Percentiles rank a stretch among this genome's conserved stretches.
Evolutionary conservation across 768 basidiomycete genomes (phyloP).

Genomic region (Boletus subcaerulescens): DNA sequence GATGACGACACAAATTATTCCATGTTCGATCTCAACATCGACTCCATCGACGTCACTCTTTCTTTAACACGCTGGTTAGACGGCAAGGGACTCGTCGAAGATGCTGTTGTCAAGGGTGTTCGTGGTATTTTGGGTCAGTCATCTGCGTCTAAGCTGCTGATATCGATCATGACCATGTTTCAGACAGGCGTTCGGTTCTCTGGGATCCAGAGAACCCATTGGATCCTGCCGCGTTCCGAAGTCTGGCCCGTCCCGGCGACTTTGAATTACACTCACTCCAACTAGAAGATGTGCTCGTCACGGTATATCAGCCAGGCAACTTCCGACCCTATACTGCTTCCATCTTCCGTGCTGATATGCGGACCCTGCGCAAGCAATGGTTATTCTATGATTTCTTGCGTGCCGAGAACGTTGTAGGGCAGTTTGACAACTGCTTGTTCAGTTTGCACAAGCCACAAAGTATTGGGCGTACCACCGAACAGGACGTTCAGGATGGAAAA

Average conservation of each 20-base stretch:
- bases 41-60: conserved; percentile 92
- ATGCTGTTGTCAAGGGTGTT: conserved; percentile 91
- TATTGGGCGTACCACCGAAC: conserved; percentile 86
- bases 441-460: conserved; percentile 96
- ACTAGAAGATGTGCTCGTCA: conserved; percentile 90
- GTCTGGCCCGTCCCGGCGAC: conserved; percentile 70
- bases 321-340: conserved; percentile 92
- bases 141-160: not conserved
- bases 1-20: conserved; percentile 73
- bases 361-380: conserved; percentile 86
- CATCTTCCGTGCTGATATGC: conserved; percentile 90
- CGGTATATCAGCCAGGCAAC: conserved; percentile 88
- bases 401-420: conserved; percentile 94
- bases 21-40: conserved; percentile 90
- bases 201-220: conserved; percentile 84
- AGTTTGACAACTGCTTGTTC: conserved; percentile 96
- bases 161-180: not conserved
- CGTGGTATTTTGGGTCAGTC: conserved; percentile 83
- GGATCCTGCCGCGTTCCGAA: conserved; percentile 79
- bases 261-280: conserved; percentile 89
- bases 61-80: conserved; percentile 92
- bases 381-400: conserved; percentile 88
- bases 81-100: conserved; percentile 89
- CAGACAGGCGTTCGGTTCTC: conserved; percentile 83
- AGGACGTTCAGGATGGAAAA: conserved; percentile 76